Evolutionary conservation across 176 grass and related monocot species (phyloP).

Genomic region (Paspalum vaginatum): DNA sequence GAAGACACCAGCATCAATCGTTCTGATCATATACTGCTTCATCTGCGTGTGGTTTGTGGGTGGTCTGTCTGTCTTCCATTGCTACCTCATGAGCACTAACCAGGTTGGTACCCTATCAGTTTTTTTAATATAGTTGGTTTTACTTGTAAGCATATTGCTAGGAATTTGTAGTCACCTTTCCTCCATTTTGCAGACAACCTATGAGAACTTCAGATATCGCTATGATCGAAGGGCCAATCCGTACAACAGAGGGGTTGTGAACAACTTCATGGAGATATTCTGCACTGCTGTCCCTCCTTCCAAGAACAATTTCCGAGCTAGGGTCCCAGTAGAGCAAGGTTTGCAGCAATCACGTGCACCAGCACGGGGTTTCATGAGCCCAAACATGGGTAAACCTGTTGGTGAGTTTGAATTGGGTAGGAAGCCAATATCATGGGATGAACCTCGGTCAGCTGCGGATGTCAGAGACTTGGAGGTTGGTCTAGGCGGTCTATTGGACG

Average conservation of each 20-base stretch:
- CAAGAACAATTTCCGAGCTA: conserved; percentile 91
- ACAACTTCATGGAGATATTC: conserved; percentile 82
- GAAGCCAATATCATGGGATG: conserved; percentile 89
- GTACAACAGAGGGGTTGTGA: conserved; percentile 68
- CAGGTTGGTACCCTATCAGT: conserved; percentile 51
- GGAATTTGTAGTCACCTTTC: conserved; percentile 16
- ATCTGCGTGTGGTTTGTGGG: conserved; percentile 94
- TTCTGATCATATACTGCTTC: conserved; percentile 91
- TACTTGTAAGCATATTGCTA: conserved; percentile 19
- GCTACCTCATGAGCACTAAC: conserved; percentile 93
- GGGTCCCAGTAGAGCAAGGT: conserved; percentile 57
- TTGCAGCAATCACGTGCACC: conserved; percentile 57
- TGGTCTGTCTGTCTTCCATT: conserved; percentile 90
- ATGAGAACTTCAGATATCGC: conserved; percentile 92
- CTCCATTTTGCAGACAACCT: conserved; percentile 69
- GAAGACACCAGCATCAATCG: conserved; percentile 78
- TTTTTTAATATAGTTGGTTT: conserved; percentile 34
- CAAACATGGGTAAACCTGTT: conserved; percentile 84
- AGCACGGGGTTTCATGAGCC: conserved; percentile 83
- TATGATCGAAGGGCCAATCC: conserved; percentile 85
- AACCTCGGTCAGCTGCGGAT: conserved; percentile 70
- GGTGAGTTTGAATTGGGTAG: conserved; percentile 83
- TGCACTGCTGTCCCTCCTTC: conserved; percentile 76
- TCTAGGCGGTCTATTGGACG: conserved; percentile 62
- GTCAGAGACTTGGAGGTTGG: conserved; percentile 75